Evolutionary conservation across 345 rosid genomes (phyloP), one percentile per base, ranked within the genome.

Genomic region (Syzygium aromaticum): DNA sequence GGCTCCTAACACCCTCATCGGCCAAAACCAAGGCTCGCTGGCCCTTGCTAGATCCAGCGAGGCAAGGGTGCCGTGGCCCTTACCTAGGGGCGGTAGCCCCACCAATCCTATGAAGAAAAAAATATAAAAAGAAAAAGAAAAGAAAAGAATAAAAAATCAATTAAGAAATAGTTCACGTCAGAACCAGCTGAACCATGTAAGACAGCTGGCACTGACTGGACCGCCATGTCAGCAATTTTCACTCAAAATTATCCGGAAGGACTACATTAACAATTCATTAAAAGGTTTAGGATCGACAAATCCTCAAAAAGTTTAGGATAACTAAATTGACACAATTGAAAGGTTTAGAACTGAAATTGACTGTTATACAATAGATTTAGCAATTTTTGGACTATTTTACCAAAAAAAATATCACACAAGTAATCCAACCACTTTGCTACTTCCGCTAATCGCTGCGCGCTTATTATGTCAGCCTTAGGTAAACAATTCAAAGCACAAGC

Each of bases 161-260:
- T n/a, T n/a, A n/a, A n/a, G n/a, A 13, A 13, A 61, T n/a, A 61
- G 4, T n/a, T n/a, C 19, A 61, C 4, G 10, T 61, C 30, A 6
- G 3, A 1, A 2, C 0, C 14, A 3, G 4, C 0, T 6, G 2
- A 15, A 6, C 1, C 33, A 61, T 9, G 3, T 61, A n/a, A 8
- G 38, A n/a, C 17, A 7, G n/a, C 1, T 3, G 5, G n/a, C 3
- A 2, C 1, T 61, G 30, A 3, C 19, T n/a, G 3, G 8, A n/a
- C 3, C 0, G 0, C 16, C 33, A n/a, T 17, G 1, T 61, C 4
- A n/a, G 0, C 19, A 6, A 14, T 61, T n/a, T 61, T 17, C 73
- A 6, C 4, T n/a, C 19, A 6, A 61, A 61, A 61, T 30, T 13
- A 3, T 3, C 6, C 8, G 2, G 8, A 61, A n/a, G 2, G 9